Base-by-base conservation (phyloP, 1,139 yeast species). In the Taphrina confusa region DNA sequence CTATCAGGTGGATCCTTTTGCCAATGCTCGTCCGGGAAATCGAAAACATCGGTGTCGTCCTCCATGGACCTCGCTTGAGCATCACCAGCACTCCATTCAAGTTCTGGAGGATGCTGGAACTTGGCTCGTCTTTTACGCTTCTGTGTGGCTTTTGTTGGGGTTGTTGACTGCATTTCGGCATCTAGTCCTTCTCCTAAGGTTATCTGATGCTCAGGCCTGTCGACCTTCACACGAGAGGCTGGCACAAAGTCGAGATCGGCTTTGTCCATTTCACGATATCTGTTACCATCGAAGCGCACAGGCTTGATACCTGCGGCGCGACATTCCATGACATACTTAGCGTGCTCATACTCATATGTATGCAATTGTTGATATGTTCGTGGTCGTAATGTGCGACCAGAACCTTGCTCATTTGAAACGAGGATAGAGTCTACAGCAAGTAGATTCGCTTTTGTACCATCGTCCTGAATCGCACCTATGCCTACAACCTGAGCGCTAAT, bases 301-400 rank as follows among this genome's bases (percentile, higher is more conserved):
- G 58, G 58, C 27, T 44, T 31, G 25, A 54, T 42, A n/a, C 58
- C 58, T 8, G 58, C 58, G 11, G 58, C 58, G 3, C 33, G 44
- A 16, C 49, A 54, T 36, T 54, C 58, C 31, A 45, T 31, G n/a
- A 46, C 58, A 33, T 54, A 46, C 16, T 54, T 45, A 4, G 58
- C 58, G 25, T 42, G 49, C 25, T 54, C 58, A 28, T 54, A 54
- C 5, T 45, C 49, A 27, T 42, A 54, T 3, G 58, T 45, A 25
- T 54, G 49, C 28, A 54, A 28, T 33, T 54, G 58, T 14, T 34
- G 44, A 33, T 45, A 45, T 14, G 49, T 54, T 25, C 58, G 40
- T n/a, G 58, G 58, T 4, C 58, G 28, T 20, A 54, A 28, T 11
- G 49, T 39, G 30, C 57, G 16, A 9, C 27, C 31, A 8, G 44